phyloP scores from a whole-genome alignment of 1,284 basidiomycete species.

The Lentinula novae-zelandiae region DNA sequence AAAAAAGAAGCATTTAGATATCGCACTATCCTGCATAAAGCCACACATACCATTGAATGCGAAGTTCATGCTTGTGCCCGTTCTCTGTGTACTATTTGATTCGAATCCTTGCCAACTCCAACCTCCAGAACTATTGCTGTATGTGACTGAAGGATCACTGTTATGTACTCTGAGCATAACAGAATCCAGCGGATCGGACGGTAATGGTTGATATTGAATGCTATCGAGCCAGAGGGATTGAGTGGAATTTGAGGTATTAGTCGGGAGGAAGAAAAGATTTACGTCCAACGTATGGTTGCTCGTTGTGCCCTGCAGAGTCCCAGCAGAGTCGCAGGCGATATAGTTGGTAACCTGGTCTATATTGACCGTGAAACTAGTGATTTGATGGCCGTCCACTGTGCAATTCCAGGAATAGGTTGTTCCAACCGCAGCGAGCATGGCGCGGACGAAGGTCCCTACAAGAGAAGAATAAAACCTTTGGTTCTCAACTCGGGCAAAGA shows the following conservation, averaged over 20 bases:
- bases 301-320: neutral
- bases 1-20: no score
- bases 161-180: neutral
- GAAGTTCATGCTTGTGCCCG: conserved; percentile 1
- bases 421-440: neutral
- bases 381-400: neutral
- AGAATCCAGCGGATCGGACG: neutral
- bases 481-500: no score
- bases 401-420: neutral
- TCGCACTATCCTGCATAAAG: neutral
- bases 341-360: neutral
- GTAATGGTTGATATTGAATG: neutral
- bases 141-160: conserved; percentile 5
- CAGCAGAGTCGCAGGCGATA: conserved; percentile 3
- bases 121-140: conserved; percentile 2
- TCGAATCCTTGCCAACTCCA: neutral
- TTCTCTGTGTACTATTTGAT: neutral
- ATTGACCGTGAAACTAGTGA: neutral
- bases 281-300: neutral
- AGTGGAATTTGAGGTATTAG: neutral
- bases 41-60: neutral
- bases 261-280: neutral
- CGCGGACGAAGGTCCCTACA: conserved; percentile 1
- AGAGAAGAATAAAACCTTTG: neutral
- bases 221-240: conserved; percentile 4